These are phyloP conservation scores for Cercospora sojina DNA, from an alignment of 2,329 filamentous ascomycete genomes.

Conservation along the genomic window DNA sequence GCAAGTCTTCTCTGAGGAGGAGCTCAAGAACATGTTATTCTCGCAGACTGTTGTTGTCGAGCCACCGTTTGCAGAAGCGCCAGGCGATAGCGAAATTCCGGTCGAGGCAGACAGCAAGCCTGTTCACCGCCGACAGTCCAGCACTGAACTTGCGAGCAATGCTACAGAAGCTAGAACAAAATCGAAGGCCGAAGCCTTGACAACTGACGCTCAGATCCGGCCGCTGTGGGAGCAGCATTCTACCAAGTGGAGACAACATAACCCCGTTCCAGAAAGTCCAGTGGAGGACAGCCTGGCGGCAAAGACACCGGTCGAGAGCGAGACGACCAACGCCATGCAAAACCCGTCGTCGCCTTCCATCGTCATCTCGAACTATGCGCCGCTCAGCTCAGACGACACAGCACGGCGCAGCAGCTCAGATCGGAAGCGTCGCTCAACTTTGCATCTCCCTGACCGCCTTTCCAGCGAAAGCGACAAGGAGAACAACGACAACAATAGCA, in stretches of 20 bases:
- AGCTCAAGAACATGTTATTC: conserved; percentile 4
- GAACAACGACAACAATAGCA: conserved; percentile 19
- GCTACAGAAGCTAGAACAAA: neutral
- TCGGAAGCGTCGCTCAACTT: conserved; percentile 19
- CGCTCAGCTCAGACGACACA: conserved; percentile 26
- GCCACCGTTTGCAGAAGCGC: conserved; percentile 1
- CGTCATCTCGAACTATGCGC: conserved; percentile 39
- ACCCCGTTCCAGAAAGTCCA: conserved; percentile 24
- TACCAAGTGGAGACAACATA: conserved; percentile 31
- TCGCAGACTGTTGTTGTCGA: conserved; percentile 10
- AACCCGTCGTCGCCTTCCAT: conserved; percentile 31
- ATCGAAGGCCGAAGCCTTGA: conserved; percentile 17
- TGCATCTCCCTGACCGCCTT: conserved; percentile 26
- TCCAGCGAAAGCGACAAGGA: conserved; percentile 28
- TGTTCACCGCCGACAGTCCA: neutral
- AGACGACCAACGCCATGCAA: neutral
- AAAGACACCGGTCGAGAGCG: conserved; percentile 7
- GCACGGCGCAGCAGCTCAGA: conserved; percentile 20
- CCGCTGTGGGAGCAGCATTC: conserved; percentile 36
- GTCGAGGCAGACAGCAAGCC: conserved; percentile 9
- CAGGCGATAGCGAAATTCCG: conserved; percentile 8
- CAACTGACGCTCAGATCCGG: conserved; percentile 23
- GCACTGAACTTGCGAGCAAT: conserved; percentile 6
- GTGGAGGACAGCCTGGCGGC: conserved; percentile 3
- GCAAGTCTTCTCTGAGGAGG: conserved; percentile 1